Base-by-base conservation (phyloP, 192 early-diverging fungal genomes). In the Podila verticillata region DNA sequence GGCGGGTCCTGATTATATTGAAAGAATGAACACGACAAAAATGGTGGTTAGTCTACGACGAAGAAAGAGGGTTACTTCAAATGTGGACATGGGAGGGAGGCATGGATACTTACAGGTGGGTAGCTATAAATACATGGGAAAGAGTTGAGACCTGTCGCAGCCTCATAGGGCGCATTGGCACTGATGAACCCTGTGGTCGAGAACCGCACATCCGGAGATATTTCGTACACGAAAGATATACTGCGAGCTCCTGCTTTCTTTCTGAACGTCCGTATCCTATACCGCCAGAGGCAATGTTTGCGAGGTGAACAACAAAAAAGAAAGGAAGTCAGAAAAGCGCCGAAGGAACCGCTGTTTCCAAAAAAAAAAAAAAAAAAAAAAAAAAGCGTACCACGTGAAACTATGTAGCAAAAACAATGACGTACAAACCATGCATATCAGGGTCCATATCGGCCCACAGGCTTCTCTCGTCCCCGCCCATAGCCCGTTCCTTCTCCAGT, bases 81-180 rank as follows among this genome's bases (percentile, higher is more conserved):
- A 61, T 15, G 20, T 8, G 24, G n/a, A n/a, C 20, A 20, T 19
- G 15, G 34, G 56, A 19, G 8, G 10, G 15, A 28, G 13, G 36
- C 29, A 24, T n/a, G 28, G 0, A 4, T 22, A 60, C 65, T 31
- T 83, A 88, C 87, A 39, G 84, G 77, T 57, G 87, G 87, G 61
- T 84, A 74, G 57, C 83, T 83, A 61, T 86, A 88, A 56, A 88
- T 88, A 49, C 84, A 86, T 17, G 87, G 87, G 29, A 88, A 88
- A 4, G 87, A 88, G 57, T 88, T 83, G 6, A 88, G 64, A 0
- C 87, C 87, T 8, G 75, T 83, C 30, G 87, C 85, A n/a, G 83
- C 26, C 59, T 88, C 87, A 58, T 88, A 88, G 2, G 82, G 72
- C 0, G 74, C 71, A 19, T 66, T 81, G 39, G 74, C 66, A 60